Evolutionary conservation across 192 early-diverging fungal genomes (phyloP).

Genomic region (Neocallimastix lanati): DNA sequence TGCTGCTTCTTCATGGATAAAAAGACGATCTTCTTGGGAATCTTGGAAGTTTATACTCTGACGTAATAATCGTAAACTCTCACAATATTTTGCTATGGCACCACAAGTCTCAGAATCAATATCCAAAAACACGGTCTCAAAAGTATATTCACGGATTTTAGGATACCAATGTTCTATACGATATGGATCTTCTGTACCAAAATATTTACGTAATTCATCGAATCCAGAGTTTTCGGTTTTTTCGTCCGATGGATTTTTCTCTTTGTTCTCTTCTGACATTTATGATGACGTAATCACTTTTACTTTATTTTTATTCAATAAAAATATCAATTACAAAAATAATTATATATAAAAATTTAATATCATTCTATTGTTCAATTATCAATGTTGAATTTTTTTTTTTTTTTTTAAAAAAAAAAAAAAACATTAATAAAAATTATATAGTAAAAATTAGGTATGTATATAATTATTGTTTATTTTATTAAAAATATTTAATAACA

Average conservation of each 20-base stretch:
- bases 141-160: background rate
- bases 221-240: background rate
- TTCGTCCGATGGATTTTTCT: background rate
- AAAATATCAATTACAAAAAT: no score
- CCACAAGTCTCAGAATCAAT: background rate
- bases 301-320: no score
- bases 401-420: no score
- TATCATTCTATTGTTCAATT: no score
- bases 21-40: background rate
- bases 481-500: no score
- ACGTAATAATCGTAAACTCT: background rate
- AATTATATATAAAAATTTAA: no score
- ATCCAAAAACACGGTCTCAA: background rate
- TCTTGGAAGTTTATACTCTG: background rate
- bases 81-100: background rate
- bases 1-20: background rate
- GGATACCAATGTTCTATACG: background rate
- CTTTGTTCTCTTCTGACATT: background rate
- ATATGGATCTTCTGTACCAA: background rate
- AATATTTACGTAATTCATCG: background rate
- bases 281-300: background rate
- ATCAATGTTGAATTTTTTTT: no score
- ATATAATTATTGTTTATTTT: no score
- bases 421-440: no score
- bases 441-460: no score